A percentile compares a stretch with the other conserved stretches of the same genome.
phyloP scores from a whole-genome alignment of 495 filamentous ascomycete genomes.

The Cercophora samala region DNA sequence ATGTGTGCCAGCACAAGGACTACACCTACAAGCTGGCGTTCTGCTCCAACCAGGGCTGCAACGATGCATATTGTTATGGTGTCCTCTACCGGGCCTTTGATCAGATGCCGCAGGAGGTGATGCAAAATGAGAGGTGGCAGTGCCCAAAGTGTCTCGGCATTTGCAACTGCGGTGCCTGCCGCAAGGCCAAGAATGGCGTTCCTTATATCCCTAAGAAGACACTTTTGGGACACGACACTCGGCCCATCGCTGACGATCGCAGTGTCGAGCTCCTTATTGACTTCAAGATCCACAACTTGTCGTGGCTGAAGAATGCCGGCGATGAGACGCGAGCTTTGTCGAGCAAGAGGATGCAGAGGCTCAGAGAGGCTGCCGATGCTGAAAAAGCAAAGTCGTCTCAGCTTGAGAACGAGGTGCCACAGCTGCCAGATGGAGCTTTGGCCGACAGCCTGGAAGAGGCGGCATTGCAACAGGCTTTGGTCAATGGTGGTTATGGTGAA shows the following conservation, averaged over 20 bases:
- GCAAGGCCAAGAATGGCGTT: slow-evolving; percentile 39
- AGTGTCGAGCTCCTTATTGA: slow-evolving; percentile 85
- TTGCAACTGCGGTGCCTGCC: slow-evolving; percentile 81
- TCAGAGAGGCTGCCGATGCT: slow-evolving; percentile 50
- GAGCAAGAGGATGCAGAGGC: slow-evolving; percentile 49
- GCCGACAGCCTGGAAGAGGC: slow-evolving; percentile 37
- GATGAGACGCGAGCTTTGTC: slow-evolving; percentile 50
- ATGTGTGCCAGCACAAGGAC: slow-evolving; percentile 74
- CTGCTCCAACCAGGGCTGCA: slow-evolving; percentile 64
- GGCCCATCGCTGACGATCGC: slow-evolving; percentile 78
- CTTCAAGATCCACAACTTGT: slow-evolving; percentile 76
- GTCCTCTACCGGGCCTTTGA: slow-evolving; percentile 86
- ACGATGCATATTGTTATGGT: slow-evolving; percentile 78
- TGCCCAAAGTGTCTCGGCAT: slow-evolving; percentile 81
- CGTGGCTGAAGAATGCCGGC: slow-evolving; percentile 61
- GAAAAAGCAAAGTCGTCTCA: slow-evolving; percentile 47
- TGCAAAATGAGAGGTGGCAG: slow-evolving; percentile 76
- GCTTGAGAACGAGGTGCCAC: slow-evolving; percentile 27
- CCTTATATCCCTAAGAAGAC: slow-evolving; percentile 83
- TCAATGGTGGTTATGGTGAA: slow-evolving; percentile 35
- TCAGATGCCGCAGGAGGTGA: slow-evolving; percentile 69
- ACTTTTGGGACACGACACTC: slow-evolving; percentile 83
- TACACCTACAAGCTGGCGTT: slow-evolving; percentile 74
- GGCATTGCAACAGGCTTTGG: slow-evolving; percentile 33
- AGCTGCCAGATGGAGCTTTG: slow-evolving; percentile 27